Evolutionary conservation across 305 asterid species (phyloP).

Genomic region (Fraxinus greggii): DNA sequence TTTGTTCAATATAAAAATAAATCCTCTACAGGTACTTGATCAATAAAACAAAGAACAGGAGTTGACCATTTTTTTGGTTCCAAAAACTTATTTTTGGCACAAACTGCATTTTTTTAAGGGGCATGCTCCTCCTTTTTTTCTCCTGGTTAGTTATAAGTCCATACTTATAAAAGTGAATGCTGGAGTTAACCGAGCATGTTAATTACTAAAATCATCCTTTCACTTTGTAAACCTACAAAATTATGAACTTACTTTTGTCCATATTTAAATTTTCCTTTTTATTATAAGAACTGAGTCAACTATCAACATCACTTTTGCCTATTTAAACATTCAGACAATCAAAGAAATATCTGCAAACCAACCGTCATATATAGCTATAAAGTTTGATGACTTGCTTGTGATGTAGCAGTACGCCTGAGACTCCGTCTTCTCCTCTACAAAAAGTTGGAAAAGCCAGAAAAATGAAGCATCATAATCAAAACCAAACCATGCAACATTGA

Average conservation of each 20-base stretch:
- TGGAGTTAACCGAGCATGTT: neutral
- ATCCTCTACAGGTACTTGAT: neutral
- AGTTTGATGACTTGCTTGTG: conserved; percentile 96
- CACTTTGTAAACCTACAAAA: neutral
- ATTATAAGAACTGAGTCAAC: conserved; percentile 7
- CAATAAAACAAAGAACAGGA: neutral
- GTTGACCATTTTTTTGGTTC: neutral
- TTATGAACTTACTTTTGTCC: neutral
- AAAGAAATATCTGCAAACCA: conserved; percentile 47
- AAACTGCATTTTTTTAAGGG: neutral
- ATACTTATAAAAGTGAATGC: neutral
- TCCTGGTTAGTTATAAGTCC: neutral
- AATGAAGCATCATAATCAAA: conserved; percentile 26
- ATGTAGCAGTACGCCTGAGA: conserved; percentile 94
- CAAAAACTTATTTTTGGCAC: neutral
- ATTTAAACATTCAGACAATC: conserved; percentile 19
- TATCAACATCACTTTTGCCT: conserved; percentile 21
- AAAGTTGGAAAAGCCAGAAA: conserved; percentile 5
- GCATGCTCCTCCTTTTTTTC: neutral
- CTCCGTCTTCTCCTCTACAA: conserved; percentile 95
- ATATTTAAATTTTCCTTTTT: conserved; percentile 8
- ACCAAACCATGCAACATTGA: conserved; percentile 5
- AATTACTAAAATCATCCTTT: neutral
- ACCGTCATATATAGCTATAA: conserved; percentile 50
- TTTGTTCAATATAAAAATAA: neutral